These are phyloP conservation scores for Neoascochyta sp. DNA, from an alignment of 2,329 filamentous ascomycete species.

Conservation along the genomic window DNA sequence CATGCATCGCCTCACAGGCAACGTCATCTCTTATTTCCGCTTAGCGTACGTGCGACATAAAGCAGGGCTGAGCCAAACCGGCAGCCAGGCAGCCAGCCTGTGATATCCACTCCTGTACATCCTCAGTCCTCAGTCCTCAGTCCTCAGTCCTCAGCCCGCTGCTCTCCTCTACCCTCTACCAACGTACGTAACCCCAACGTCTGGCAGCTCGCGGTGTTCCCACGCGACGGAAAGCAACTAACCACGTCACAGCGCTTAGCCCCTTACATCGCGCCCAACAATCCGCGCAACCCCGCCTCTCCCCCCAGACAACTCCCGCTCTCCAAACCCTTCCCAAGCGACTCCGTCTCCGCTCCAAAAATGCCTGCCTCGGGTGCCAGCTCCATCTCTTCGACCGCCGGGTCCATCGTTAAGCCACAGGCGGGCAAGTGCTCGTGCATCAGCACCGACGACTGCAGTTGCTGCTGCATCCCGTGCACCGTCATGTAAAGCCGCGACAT, in stretches of 20 bases:
- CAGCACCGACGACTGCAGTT: slow-evolving; percentile 31
- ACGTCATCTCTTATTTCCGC: too few relatives aligned
- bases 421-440: slow-evolving; percentile 29
- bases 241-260: slow-evolving; percentile 7
- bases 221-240: slow-evolving; percentile 3
- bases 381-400: slow-evolving; percentile 29
- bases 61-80: too few relatives aligned
- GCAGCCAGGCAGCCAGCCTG: too few relatives aligned
- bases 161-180: too few relatives aligned
- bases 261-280: background rate
- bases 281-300: background rate
- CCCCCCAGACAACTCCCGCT: background rate
- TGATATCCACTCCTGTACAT: too few relatives aligned
- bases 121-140: too few relatives aligned
- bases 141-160: too few relatives aligned
- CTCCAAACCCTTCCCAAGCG: background rate
- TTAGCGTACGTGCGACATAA: too few relatives aligned
- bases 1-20: too few relatives aligned
- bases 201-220: too few relatives aligned
- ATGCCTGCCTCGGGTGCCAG: slow-evolving; percentile 35
- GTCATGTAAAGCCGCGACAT: slow-evolving; percentile 29
- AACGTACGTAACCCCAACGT: too few relatives aligned
- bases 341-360: slow-evolving; percentile 1
- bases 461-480: slow-evolving; percentile 37
- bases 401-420: slow-evolving; percentile 36